Evolutionary conservation across 805 yeast genomes (phyloP).

Genomic region (Yarrowia deformans): DNA sequence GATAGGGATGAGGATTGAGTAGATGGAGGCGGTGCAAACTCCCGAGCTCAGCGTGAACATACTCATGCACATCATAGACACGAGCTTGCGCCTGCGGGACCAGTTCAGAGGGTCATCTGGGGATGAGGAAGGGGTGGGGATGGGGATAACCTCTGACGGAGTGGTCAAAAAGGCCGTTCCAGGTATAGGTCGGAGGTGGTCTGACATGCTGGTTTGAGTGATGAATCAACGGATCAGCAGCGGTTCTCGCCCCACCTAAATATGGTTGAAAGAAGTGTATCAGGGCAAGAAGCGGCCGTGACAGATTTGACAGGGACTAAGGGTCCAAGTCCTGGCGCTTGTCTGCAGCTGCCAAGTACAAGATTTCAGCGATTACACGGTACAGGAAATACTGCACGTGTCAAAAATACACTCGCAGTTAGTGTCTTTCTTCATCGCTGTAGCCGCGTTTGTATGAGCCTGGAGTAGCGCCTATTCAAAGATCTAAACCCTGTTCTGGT

Average conservation of each 20-base stretch:
- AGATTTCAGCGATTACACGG: background rate
- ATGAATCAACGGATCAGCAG: background rate
- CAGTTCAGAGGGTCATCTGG: conserved; percentile 77
- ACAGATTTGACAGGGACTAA: conserved; percentile 22
- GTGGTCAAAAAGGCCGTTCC: conserved; percentile 44
- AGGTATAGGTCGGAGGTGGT: conserved; percentile 44
- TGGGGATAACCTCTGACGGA: conserved; percentile 56
- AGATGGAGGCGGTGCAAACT: conserved; percentile 57
- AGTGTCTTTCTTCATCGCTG: background rate
- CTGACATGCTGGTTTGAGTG: conserved; percentile 2
- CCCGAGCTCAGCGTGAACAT: conserved; percentile 57
- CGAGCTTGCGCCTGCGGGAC: conserved; percentile 58
- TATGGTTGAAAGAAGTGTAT: background rate
- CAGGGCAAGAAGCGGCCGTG: conserved; percentile 11
- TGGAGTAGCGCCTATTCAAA: background rate
- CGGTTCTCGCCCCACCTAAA: conserved; percentile 7
- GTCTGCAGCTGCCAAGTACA: background rate
- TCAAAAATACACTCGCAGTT: background rate
- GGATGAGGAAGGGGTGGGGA: conserved; percentile 71
- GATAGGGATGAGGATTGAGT: conserved; percentile 55
- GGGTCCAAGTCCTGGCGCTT: conserved; percentile 8
- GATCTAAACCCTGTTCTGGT: conserved; percentile 5
- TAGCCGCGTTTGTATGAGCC: conserved; percentile 11
- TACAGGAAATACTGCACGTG: background rate
- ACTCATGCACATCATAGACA: conserved; percentile 53